Evolutionary conservation across 179 eudicot genomes (phyloP), one percentile per base, ranked within the genome.

Genomic region (Corrigiola litoralis): DNA sequence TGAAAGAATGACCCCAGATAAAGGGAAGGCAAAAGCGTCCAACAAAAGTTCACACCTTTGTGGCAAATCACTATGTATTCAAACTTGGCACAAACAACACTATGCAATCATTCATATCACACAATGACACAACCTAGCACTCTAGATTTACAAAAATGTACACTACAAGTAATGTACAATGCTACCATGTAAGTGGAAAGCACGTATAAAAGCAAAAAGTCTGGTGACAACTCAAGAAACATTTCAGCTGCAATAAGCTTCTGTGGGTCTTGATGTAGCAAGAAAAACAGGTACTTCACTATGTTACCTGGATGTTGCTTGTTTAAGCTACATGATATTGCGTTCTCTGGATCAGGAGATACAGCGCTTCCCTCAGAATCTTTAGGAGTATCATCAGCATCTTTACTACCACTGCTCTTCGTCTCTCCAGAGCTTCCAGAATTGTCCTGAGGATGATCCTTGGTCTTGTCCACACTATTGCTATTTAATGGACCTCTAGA

Each of bases 151-250:
- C 63, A 65, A 57, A 61, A 63, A 60, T 72, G 41, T 64, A 56
- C 66, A 36, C 51, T 55, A 55, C 27, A 47, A 10, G 27, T 29
- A 44, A 76, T 81, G 81, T 80, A 75, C 84, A 83, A 41, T 7
- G 75, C 59, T 55, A 41, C 68, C 28, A 58, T 5, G n/a, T 58
- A 63, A 63, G 67, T 29, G 28, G 65, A 61, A 57, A 74, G 62
- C 71, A 73, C 67, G 68, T 65, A 46, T 32, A 55, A 59, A 72
- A 67, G 62, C 51, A 70, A 42, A 66, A 77, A 51, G 52, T 65
- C 73, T 46, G 29, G 61, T 6, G 41, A 44, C 6, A 50, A 45
- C 33, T 68, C 70, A 40, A 45, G 42, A 61, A 69, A 50, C 52
- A 33, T 63, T 63, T 28, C 58, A 49, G 46, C 41, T 5, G 79